Evolutionary conservation across 345 rosid species (phyloP).

Genomic region (Microthlaspi erraticum): DNA sequence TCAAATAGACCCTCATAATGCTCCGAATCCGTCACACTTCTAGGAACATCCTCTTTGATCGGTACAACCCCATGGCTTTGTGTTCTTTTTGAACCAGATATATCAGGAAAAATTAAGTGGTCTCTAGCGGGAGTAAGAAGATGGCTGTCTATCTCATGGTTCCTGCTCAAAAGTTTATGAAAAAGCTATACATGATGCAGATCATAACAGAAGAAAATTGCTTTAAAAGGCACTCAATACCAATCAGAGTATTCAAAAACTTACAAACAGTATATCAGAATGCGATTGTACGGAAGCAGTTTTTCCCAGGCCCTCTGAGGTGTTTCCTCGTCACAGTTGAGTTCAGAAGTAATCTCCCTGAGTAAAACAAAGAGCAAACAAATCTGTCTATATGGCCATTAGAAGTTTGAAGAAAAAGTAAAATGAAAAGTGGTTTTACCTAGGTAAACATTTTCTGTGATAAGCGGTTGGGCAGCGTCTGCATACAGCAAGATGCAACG

Average conservation of each 20-base stretch:
- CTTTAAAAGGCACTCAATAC: constrained; percentile 10
- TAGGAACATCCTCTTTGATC: constrained; percentile 21
- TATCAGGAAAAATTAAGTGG: constrained; percentile 63
- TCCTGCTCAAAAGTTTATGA: constrained; percentile 49
- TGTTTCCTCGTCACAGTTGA: constrained; percentile 36
- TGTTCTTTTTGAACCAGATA: constrained; percentile 43
- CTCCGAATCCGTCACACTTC: constrained; percentile 1
- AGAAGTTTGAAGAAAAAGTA: constrained; percentile 14
- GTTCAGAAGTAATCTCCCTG: constrained; percentile 53
- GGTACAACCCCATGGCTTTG: constrained; percentile 21
- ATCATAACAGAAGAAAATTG: constrained; percentile 9
- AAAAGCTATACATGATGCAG: constrained; percentile 29
- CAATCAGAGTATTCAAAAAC: constrained; percentile 27
- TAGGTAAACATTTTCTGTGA: constrained; percentile 75
- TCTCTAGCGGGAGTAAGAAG: constrained; percentile 64
- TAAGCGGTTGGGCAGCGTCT: constrained; percentile 79
- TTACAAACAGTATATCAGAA: constrained; percentile 76
- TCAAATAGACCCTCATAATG: not conserved
- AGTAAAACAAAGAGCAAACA: constrained; percentile 18
- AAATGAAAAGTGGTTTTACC: constrained; percentile 44
- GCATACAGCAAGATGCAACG: constrained; percentile 68
- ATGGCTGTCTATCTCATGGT: constrained; percentile 50
- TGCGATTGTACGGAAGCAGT: constrained; percentile 56
- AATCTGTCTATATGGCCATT: constrained; percentile 1
- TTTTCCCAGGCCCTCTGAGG: constrained; percentile 66